Evolutionary conservation across 345 rosid genomes (phyloP), one percentile per base, ranked within the genome.

Genomic region (Microthlaspi erraticum): DNA sequence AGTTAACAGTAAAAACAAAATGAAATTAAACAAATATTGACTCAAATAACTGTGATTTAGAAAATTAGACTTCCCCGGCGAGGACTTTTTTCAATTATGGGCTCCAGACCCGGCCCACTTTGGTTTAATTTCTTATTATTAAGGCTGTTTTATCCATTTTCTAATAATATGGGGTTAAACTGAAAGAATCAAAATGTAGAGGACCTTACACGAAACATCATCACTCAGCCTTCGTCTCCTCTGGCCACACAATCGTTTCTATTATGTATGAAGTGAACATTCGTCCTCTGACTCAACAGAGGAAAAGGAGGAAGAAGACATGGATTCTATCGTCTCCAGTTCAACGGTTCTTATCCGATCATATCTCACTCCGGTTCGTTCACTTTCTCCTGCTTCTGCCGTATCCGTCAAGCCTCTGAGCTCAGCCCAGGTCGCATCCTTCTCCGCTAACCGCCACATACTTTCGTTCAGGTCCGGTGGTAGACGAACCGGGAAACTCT

Each of bases 241-340:
- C n/a, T 62, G 64, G 46, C 79, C 75, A 76, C 75, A 62, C 75
- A 69, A 60, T 60, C 68, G 14, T 53, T 54, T 37, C 33, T 54
- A 8, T 46, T 13, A 20, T 9, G 41, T 8, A 41, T 32, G 29
- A 39, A 60, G 32, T 42, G 31, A 34, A 38, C 52, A 53, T 45
- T 55, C 32, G 16, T 39, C 46, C 26, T 52, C 74, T 66, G 38
- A 58, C 16, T 60, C 46, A 18, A 9, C 66, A 26, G 65, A 43
- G 42, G 37, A 52, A 33, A 42, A 43, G 26, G 37, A 34, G 48
- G 55, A 72, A 51, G 56, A 10, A 66, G 39, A 57, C 61, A 81
- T 81, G 84, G 78, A 78, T 2, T 43, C 49, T 64, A 36, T 78
- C 34, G 49, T 76, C 64, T 75, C 84, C 6, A 78, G 51, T 12